A percentile compares a stretch with the other conserved stretches of the same genome.
These are phyloP conservation scores for Blastocystis sp. DNA, from an alignment of 352 stramenopile genomes.

Conservation along the genomic window DNA sequence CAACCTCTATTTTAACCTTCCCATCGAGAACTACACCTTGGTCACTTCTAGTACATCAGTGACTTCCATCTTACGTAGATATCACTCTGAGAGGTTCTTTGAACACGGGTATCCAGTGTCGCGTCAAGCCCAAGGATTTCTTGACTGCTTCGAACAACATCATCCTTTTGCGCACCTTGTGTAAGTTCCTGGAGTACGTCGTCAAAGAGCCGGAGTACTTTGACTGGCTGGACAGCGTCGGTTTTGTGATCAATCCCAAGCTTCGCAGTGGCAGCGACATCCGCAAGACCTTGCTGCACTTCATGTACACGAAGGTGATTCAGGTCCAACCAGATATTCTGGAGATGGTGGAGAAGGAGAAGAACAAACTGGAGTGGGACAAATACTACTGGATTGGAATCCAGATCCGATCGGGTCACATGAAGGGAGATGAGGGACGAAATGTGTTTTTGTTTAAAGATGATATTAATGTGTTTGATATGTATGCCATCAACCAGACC, in stretches of 20 bases:
- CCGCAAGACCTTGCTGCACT: conserved; percentile 35
- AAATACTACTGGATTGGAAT: conserved; percentile 56
- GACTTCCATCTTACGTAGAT: not conserved
- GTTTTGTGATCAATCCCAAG: conserved; percentile 47
- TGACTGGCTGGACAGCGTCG: not conserved
- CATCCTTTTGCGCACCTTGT: not conserved
- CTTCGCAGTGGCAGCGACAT: not conserved
- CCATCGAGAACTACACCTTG: not conserved
- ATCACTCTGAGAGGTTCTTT: not conserved
- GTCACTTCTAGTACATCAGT: not conserved
- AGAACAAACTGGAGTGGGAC: not conserved
- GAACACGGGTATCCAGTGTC: not conserved
- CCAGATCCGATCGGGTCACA: conserved; percentile 22
- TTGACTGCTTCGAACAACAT: not conserved
- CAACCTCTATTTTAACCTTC: not conserved
- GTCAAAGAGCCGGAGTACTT: not conserved
- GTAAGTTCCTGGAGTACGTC: conserved; percentile 33
- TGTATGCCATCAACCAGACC: not conserved
- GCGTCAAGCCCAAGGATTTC: not conserved
- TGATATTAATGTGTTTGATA: conserved; percentile 1
- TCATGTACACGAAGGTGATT: conserved; percentile 29
- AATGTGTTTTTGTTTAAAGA: conserved; percentile 43
- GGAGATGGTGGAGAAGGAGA: not conserved
- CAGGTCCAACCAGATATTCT: not conserved
- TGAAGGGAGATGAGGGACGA: not conserved